These are phyloP conservation scores for Pythium guiyangense DNA, from an alignment of 352 stramenopile genomes.

Conservation along the genomic window DNA sequence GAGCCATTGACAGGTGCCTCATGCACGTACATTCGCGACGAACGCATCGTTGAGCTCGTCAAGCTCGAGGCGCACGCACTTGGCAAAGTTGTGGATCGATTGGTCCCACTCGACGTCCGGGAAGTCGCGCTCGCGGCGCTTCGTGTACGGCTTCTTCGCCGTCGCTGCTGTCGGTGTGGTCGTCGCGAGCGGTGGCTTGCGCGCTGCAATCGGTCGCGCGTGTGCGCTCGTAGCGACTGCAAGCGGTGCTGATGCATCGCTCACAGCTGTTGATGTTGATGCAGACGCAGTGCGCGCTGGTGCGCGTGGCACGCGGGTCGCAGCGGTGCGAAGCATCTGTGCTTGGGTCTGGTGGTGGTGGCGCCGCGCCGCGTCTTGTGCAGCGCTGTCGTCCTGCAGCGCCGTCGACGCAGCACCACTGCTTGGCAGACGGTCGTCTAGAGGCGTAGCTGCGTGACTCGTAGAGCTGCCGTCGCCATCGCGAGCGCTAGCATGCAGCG, in stretches of 20 bases:
- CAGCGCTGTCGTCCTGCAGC: conserved; percentile 12
- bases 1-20: background rate
- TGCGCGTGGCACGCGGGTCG: background rate
- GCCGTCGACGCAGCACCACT: no score
- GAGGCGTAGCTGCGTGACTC: no score
- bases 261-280: background rate
- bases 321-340: background rate
- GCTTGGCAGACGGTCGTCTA: no score
- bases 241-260: background rate
- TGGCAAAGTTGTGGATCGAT: conserved; percentile 34
- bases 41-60: conserved; percentile 34
- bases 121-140: conserved; percentile 7
- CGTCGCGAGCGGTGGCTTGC: background rate
- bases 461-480: no score
- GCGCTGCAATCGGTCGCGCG: background rate
- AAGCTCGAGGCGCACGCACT: conserved; percentile 29
- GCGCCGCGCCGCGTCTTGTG: conserved; percentile 16
- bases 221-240: background rate
- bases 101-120: conserved; percentile 24
- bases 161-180: background rate
- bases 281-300: no score
- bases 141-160: conserved; percentile 19
- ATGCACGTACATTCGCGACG: conserved; percentile 17
- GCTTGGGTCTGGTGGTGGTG: background rate
- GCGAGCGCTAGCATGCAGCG: no score